phyloP scores from a whole-genome alignment of 441 rosid species.

The Populus hybrid region DNA sequence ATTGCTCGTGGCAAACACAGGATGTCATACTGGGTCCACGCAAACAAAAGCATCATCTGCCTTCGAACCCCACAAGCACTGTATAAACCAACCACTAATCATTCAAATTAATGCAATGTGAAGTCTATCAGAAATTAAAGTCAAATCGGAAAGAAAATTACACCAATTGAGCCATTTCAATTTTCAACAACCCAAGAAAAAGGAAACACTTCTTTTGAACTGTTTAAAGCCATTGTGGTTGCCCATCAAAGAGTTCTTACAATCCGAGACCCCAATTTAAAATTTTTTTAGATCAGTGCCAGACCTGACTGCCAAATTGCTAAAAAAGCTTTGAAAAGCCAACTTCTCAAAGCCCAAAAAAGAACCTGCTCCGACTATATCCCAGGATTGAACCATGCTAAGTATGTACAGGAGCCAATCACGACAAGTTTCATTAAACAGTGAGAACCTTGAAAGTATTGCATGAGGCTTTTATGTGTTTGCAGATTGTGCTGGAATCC shows the following conservation, averaged over 20 bases:
- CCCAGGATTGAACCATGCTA: slow-evolving; percentile 28
- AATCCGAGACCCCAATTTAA: slow-evolving; percentile 22
- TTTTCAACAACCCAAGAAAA: neutral
- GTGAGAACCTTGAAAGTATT: slow-evolving; percentile 6
- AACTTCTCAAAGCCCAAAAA: slow-evolving; percentile 12
- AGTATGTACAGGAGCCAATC: slow-evolving; percentile 44
- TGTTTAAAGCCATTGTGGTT: slow-evolving; percentile 18
- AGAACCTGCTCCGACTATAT: slow-evolving; percentile 20
- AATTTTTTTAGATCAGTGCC: slow-evolving; percentile 5
- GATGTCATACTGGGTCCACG: too few relatives aligned
- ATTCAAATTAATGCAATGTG: neutral
- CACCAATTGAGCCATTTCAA: neutral
- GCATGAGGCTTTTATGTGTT: slow-evolving; percentile 20
- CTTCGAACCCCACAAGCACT: too few relatives aligned
- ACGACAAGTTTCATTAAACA: slow-evolving; percentile 4
- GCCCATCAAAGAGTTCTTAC: slow-evolving; percentile 28
- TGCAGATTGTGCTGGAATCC: slow-evolving; percentile 57
- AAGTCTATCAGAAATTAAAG: neutral
- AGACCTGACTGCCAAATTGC: slow-evolving; percentile 6
- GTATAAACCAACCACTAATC: neutral
- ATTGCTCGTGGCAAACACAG: too few relatives aligned
- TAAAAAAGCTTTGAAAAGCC: slow-evolving; percentile 12
- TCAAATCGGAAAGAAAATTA: neutral
- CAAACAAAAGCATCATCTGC: too few relatives aligned
- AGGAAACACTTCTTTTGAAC: slow-evolving; percentile 7